phyloP scores from a whole-genome alignment of 2,329 filamentous ascomycete species.

The Scedosporium apiospermum region DNA sequence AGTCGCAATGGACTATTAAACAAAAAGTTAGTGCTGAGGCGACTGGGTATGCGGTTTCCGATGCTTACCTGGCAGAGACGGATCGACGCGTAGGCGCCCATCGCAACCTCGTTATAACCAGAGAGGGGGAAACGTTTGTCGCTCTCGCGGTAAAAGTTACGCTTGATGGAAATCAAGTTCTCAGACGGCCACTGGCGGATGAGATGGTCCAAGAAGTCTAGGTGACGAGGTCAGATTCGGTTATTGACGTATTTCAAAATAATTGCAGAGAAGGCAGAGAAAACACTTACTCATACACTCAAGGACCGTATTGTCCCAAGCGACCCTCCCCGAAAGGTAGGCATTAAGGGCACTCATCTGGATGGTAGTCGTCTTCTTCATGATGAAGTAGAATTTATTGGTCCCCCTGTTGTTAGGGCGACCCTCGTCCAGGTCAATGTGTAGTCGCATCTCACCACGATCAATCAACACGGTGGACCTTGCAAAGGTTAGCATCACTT shows the following conservation, averaged over 20 bases:
- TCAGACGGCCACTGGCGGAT: conserved; percentile 70
- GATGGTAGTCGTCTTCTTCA: conserved; percentile 58
- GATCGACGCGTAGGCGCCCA: conserved; percentile 82
- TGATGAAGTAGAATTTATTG: conserved; percentile 49
- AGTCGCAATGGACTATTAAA: conserved; percentile 24
- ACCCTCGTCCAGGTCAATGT: conserved; percentile 66
- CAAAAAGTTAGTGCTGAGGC: conserved; percentile 14
- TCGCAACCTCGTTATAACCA: conserved; percentile 63
- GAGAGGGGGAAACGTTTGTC: conserved; percentile 42
- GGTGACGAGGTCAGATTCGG: not conserved
- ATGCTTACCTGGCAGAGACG: conserved; percentile 50
- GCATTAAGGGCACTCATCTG: conserved; percentile 54
- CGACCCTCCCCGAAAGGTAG: conserved; percentile 53
- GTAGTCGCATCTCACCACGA: conserved; percentile 42
- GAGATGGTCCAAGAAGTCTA: conserved; percentile 75
- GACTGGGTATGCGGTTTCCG: not conserved
- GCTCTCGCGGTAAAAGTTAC: conserved; percentile 64
- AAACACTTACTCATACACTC: conserved; percentile 55
- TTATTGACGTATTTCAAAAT: not conserved
- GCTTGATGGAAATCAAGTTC: conserved; percentile 61
- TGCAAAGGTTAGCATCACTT: conserved; percentile 8
- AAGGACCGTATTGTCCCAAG: conserved; percentile 58
- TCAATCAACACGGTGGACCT: conserved; percentile 30
- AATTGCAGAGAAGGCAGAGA: not conserved
- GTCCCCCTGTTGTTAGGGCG: conserved; percentile 28